A percentile compares a stretch with the other conserved stretches of the same genome.
Conservation (phyloP, 495 filamentous ascomycete genomes). For the Neurospora discreta region DNA sequence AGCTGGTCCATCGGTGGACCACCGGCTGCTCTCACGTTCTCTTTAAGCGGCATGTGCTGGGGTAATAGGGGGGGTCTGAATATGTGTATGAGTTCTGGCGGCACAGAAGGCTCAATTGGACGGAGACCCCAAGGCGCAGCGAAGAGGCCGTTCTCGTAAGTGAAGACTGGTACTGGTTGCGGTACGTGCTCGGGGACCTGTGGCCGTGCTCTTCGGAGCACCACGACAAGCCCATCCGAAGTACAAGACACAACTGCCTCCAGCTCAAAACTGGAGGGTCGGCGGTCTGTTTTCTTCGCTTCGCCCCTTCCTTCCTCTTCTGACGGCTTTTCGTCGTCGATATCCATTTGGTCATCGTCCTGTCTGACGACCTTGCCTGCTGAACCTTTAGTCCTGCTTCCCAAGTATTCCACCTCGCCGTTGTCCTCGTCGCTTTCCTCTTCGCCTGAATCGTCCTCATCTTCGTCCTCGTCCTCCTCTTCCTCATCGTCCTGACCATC, state of each 20-base stretch:
- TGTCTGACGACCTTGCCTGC: conserved; percentile 11
- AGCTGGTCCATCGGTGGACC: conserved; percentile 49
- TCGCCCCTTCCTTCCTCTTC: background rate
- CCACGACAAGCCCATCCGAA: conserved; percentile 78
- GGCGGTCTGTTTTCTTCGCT: background rate
- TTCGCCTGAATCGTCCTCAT: conserved; percentile 19
- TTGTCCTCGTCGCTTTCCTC: conserved; percentile 12
- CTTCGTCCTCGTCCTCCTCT: conserved; percentile 23
- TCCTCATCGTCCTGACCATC: conserved; percentile 20
- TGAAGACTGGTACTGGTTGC: conserved; percentile 32
- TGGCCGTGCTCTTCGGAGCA: conserved; percentile 65
- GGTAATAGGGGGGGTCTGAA: conserved; percentile 33
- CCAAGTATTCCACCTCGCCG: background rate
- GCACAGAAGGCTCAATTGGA: conserved; percentile 37
- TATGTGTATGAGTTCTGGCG: conserved; percentile 29
- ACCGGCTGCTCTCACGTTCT: conserved; percentile 32
- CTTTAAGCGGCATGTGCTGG: conserved; percentile 32
- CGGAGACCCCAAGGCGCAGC: conserved; percentile 66
- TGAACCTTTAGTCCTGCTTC: conserved; percentile 9
- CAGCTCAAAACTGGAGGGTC: conserved; percentile 42
- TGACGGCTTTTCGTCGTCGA: conserved; percentile 15
- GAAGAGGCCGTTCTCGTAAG: conserved; percentile 59
- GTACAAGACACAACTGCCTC: conserved; percentile 87
- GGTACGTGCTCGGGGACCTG: conserved; percentile 48
- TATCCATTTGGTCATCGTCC: conserved; percentile 20